A percentile compares a stretch with the other conserved stretches of the same genome.
Conservation (phyloP, 2,329 filamentous ascomycete genomes). For the Venturia nashicola region DNA sequence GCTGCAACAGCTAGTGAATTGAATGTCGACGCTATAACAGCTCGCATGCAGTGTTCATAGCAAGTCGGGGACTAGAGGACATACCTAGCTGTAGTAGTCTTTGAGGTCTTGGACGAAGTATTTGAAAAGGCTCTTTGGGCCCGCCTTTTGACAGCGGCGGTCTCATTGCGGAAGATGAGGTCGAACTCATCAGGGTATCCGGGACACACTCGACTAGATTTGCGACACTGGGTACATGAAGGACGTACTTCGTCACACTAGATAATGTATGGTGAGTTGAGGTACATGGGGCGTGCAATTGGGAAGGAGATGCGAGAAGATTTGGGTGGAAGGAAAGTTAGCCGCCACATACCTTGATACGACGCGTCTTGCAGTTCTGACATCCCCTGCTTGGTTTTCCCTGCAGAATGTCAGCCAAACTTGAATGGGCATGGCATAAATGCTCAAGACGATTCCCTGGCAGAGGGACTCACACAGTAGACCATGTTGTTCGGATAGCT, state of each 20-base stretch:
- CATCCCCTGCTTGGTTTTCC: slow-evolving; percentile 42
- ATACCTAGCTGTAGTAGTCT: slow-evolving; percentile 16
- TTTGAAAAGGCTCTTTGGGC: slow-evolving; percentile 35
- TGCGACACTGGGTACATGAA: slow-evolving; percentile 52
- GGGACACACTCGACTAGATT: slow-evolving; percentile 50
- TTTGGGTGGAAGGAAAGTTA: slow-evolving; percentile 3
- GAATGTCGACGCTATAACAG: not conserved
- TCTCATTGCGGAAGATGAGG: slow-evolving; percentile 61
- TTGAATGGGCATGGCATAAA: too few relatives aligned
- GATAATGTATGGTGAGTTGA: slow-evolving; percentile 3
- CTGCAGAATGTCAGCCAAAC: not conserved
- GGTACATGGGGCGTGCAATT: not conserved
- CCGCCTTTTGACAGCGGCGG: slow-evolving; percentile 52
- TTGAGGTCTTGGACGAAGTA: slow-evolving; percentile 8
- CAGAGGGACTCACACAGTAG: slow-evolving; percentile 6
- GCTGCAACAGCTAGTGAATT: not conserved
- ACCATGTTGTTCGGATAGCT: slow-evolving; percentile 6
- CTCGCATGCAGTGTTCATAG: not conserved
- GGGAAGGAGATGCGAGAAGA: not conserved
- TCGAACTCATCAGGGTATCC: slow-evolving; percentile 63
- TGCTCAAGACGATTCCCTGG: not conserved
- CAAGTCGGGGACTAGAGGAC: slow-evolving; percentile 14
- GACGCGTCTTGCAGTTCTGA: slow-evolving; percentile 60
- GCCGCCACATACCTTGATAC: slow-evolving; percentile 52
- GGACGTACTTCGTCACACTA: slow-evolving; percentile 58